phyloP scores from a whole-genome alignment of 2,329 filamentous ascomycete species.

The Zymoseptoria tritici region DNA sequence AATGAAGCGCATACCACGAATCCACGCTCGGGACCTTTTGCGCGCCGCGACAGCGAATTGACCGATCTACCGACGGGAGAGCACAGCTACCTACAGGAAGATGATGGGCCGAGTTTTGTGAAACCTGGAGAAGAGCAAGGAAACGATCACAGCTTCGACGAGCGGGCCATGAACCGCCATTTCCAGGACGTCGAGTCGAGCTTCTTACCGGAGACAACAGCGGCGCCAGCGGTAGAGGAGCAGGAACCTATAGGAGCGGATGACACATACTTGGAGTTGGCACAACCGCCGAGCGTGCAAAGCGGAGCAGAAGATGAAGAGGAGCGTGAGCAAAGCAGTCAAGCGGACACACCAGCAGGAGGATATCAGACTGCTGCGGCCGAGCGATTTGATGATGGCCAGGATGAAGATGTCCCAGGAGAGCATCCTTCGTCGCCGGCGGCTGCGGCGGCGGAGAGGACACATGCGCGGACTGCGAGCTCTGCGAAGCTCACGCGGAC shows the following conservation, averaged over 20 bases:
- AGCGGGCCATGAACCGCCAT: conserved; percentile 52
- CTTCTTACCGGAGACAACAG: conserved; percentile 50
- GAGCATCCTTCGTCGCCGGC: conserved; percentile 35
- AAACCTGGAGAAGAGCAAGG: neutral
- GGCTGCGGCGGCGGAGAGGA: conserved; percentile 34
- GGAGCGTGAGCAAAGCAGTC: conserved; percentile 12
- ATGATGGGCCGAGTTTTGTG: conserved; percentile 1
- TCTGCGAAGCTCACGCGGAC: neutral
- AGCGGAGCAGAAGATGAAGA: conserved; percentile 1
- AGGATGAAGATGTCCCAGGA: conserved; percentile 12
- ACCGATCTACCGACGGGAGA: conserved; percentile 35
- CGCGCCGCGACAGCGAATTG: conserved; percentile 25
- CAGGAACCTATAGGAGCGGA: conserved; percentile 30
- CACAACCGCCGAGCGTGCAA: conserved; percentile 9
- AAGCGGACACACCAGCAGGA: conserved; percentile 32
- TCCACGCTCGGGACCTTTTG: conserved; percentile 4
- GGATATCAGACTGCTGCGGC: conserved; percentile 37
- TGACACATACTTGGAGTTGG: conserved; percentile 38
- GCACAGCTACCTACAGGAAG: conserved; percentile 32
- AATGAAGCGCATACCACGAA: neutral
- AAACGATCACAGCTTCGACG: conserved; percentile 38
- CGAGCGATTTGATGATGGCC: conserved; percentile 21
- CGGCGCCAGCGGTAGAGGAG: conserved; percentile 17
- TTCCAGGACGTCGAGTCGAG: conserved; percentile 58
- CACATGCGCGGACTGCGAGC: conserved; percentile 8